Conservation (phyloP, 345 rosid genomes). For the Nephelium lappaceum region DNA sequence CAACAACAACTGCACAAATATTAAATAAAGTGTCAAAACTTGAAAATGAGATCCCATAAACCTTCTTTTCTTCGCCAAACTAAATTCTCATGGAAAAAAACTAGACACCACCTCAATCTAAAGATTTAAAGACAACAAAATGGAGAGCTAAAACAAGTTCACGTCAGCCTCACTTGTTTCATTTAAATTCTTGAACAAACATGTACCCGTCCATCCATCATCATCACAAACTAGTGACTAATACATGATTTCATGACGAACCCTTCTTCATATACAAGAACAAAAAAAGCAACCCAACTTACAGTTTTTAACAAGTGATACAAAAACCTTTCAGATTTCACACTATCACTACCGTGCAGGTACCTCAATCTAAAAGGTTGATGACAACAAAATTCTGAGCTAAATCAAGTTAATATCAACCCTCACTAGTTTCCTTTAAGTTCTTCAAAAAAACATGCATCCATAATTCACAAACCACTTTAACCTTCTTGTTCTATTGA, state of each 20-base stretch:
- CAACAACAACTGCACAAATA: conserved; percentile 8
- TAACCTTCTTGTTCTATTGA: no score
- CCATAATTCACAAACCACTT: no score
- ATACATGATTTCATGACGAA: not conserved
- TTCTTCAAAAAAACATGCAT: no score
- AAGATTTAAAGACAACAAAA: not conserved
- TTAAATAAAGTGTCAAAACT: not conserved
- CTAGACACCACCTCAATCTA: not conserved
- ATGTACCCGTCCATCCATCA: not conserved
- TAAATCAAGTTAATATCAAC: no score
- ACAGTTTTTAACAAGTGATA: not conserved
- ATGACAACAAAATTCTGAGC: no score
- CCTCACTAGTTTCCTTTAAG: no score
- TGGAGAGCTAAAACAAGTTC: not conserved
- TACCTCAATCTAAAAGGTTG: no score
- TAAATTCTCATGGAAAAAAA: not conserved
- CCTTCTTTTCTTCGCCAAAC: not conserved
- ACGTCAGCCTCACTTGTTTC: not conserved
- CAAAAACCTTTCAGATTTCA: not conserved
- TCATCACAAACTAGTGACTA: not conserved
- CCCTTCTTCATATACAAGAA: not conserved
- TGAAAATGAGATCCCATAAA: conserved; percentile 1
- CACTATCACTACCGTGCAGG: no score
- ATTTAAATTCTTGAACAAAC: not conserved
- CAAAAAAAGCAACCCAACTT: not conserved